These are phyloP conservation scores for Pythium brassicae DNA, from an alignment of 352 stramenopile genomes.

Conservation along the genomic window DNA sequence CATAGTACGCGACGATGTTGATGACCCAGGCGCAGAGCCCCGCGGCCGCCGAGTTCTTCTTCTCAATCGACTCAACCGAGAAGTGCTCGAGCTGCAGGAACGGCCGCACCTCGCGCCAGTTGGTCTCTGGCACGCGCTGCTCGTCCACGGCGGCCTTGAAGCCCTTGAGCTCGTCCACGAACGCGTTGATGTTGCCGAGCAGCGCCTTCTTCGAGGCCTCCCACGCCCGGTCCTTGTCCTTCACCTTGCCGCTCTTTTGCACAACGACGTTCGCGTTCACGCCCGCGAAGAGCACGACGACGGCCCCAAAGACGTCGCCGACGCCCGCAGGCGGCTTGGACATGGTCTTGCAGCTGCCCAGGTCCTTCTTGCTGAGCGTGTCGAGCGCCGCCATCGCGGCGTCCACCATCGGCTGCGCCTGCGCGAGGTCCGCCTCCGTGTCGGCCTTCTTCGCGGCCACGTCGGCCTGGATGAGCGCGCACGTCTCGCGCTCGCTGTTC, in stretches of 20 bases:
- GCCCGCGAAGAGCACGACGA: slow-evolving; percentile 73
- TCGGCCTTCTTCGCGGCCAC: slow-evolving; percentile 87
- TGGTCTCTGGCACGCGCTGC: slow-evolving; percentile 60
- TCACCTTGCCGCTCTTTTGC: slow-evolving; percentile 93
- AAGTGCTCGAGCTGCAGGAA: slow-evolving; percentile 80
- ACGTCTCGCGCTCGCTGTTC: slow-evolving; percentile 89
- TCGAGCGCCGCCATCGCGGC: slow-evolving; percentile 87
- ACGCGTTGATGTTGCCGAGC: slow-evolving; percentile 90
- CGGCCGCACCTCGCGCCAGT: slow-evolving; percentile 81
- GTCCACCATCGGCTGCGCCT: slow-evolving; percentile 79
- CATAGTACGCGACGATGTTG: slow-evolving; percentile 94
- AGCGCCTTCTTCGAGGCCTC: slow-evolving; percentile 91
- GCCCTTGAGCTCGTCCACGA: slow-evolving; percentile 89
- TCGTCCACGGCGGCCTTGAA: slow-evolving; percentile 72
- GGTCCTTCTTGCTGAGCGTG: slow-evolving; percentile 87
- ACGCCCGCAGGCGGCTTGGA: slow-evolving; percentile 86
- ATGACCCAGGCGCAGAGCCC: slow-evolving; percentile 81
- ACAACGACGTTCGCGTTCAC: slow-evolving; percentile 64
- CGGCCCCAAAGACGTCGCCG: slow-evolving; percentile 80
- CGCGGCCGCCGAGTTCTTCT: slow-evolving; percentile 78
- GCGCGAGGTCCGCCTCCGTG: slow-evolving; percentile 67
- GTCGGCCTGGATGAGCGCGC: slow-evolving; percentile 90
- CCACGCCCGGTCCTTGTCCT: slow-evolving; percentile 92
- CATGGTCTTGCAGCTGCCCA: slow-evolving; percentile 92
- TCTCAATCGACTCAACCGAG: slow-evolving; percentile 76